A percentile compares a stretch with the other conserved stretches of the same genome.
Evolutionary conservation across 139 green algal genomes (phyloP).

Genomic region (Chlorella sp.): DNA sequence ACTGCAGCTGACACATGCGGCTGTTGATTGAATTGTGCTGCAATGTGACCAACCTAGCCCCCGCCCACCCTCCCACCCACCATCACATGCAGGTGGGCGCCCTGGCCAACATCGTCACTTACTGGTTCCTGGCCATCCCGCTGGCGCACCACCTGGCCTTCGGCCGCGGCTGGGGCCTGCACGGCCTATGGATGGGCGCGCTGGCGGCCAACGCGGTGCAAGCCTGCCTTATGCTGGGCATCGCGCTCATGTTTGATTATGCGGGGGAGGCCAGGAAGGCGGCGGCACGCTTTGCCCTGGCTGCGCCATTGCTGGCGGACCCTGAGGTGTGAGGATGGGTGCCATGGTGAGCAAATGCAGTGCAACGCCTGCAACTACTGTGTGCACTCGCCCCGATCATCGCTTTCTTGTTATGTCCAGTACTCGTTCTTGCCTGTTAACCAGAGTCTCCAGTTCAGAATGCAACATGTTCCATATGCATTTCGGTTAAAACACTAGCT

Average conservation of each 20-base stretch:
- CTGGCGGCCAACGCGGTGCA: slow-evolving; percentile 1
- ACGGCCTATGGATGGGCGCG: slow-evolving; percentile 10
- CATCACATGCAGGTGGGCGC: background rate
- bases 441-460: too few species aligned
- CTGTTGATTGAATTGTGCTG: background rate
- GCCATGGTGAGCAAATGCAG: too few species aligned
- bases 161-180: background rate
- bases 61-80: background rate
- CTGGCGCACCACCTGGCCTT: slow-evolving; percentile 20
- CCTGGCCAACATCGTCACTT: slow-evolving; percentile 7
- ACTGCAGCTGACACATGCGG: background rate
- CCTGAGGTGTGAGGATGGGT: too few species aligned
- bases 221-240: background rate
- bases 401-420: too few species aligned
- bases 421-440: too few species aligned
- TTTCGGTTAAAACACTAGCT: too few species aligned
- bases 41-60: background rate
- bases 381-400: too few species aligned
- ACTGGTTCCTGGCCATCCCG: slow-evolving; percentile 23
- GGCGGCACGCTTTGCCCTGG: background rate
- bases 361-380: too few species aligned
- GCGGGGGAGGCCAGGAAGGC: background rate
- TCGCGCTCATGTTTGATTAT: slow-evolving; percentile 1
- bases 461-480: too few species aligned
- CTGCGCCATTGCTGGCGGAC: too few species aligned